These are phyloP conservation scores for Podila epicladia DNA, from an alignment of 192 early-diverging fungal genomes.

Conservation along the genomic window DNA sequence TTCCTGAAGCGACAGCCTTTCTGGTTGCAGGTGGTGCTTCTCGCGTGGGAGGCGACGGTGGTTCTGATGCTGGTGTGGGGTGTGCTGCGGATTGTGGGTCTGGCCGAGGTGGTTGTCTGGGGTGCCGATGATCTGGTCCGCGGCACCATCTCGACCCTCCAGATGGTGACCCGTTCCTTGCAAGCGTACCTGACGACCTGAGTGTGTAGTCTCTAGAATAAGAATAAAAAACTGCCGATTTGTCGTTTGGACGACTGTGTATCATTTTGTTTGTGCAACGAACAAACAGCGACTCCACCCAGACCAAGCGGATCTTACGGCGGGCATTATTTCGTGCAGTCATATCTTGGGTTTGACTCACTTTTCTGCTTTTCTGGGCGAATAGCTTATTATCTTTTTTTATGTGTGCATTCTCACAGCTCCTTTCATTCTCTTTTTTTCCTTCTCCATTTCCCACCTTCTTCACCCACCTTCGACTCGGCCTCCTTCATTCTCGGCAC, in stretches of 20 bases:
- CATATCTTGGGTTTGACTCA: conserved; percentile 4
- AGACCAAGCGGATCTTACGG: neutral
- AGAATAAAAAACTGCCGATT: neutral
- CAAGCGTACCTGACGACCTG: conserved; percentile 20
- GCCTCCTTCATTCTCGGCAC: neutral
- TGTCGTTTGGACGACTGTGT: neutral
- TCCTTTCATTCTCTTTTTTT: neutral
- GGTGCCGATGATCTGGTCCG: conserved; percentile 46
- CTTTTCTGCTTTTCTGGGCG: neutral
- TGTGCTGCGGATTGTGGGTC: conserved; percentile 27
- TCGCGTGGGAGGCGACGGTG: conserved; percentile 32
- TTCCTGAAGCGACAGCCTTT: conserved; percentile 39
- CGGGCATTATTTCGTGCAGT: neutral
- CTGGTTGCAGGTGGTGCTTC: conserved; percentile 27
- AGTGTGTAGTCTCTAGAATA: neutral
- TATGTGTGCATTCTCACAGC: neutral
- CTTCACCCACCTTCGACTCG: neutral
- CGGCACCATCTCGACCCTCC: conserved; percentile 25
- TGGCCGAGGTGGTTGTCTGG: conserved; percentile 49
- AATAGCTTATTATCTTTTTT: neutral
- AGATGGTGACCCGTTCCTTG: conserved; percentile 5
- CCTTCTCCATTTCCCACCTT: neutral
- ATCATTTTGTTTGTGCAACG: neutral
- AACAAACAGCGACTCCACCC: neutral
- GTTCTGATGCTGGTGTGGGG: conserved; percentile 37